phyloP scores from a whole-genome alignment of 192 early-diverging fungal genomes.

The Coemansia sp. region DNA sequence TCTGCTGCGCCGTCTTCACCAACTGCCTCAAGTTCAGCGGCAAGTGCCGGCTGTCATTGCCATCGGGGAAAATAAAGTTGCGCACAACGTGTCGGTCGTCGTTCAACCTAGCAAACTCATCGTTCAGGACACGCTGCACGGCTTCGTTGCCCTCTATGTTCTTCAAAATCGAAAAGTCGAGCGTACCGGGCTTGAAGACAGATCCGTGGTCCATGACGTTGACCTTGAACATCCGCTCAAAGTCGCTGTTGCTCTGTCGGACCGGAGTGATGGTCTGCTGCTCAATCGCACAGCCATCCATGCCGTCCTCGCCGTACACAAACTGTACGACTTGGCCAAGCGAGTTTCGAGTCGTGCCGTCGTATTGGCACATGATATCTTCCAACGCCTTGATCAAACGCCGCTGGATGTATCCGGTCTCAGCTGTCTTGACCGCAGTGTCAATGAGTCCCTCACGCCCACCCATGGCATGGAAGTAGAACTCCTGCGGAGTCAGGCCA shows the following conservation, averaged over 20 bases:
- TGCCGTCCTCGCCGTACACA: slow-evolving; percentile 97
- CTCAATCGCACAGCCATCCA: slow-evolving; percentile 93
- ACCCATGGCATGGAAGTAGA: slow-evolving; percentile 99
- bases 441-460: slow-evolving; percentile 99
- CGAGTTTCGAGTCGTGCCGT: slow-evolving; percentile 96
- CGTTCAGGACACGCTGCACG: slow-evolving; percentile 75
- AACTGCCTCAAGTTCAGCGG: slow-evolving; percentile 90
- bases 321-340: slow-evolving; percentile 94
- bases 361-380: slow-evolving; percentile 97
- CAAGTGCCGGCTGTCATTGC: slow-evolving; percentile 80
- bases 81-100: slow-evolving; percentile 80
- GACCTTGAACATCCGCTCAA: slow-evolving; percentile 80
- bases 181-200: slow-evolving; percentile 69
- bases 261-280: slow-evolving; percentile 77
- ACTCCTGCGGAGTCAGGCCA: slow-evolving; percentile 96
- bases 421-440: slow-evolving; percentile 99
- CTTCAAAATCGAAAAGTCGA: slow-evolving; percentile 75
- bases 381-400: slow-evolving; percentile 97
- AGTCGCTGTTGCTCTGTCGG: slow-evolving; percentile 67
- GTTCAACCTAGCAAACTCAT: slow-evolving; percentile 78
- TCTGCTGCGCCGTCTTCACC: slow-evolving; percentile 90
- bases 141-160: slow-evolving; percentile 76
- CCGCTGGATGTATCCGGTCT: slow-evolving; percentile 99
- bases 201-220: slow-evolving; percentile 73
- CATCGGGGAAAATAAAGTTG: slow-evolving; percentile 78